phyloP scores from a whole-genome alignment of 169 alveolate species.

The Cryptosporidium parvum region DNA sequence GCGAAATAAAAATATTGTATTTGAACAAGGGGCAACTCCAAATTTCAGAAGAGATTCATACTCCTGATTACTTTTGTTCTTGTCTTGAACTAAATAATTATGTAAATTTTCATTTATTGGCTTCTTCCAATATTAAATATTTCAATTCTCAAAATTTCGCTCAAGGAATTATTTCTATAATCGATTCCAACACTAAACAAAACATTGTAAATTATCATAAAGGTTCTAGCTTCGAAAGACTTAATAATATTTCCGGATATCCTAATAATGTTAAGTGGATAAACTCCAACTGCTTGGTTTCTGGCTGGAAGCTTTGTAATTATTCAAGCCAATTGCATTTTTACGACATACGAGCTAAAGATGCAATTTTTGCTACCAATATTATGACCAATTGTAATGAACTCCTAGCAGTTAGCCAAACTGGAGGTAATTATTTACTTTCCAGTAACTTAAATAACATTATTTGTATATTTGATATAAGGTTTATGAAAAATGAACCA shows the following conservation, averaged over 20 bases:
- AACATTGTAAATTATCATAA: not conserved
- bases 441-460: slow-evolving; percentile 20
- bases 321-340: not conserved
- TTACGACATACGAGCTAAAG: slow-evolving; percentile 17
- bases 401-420: not conserved
- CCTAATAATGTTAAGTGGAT: slow-evolving; percentile 42
- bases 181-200: slow-evolving; percentile 8
- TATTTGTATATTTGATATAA: slow-evolving; percentile 34
- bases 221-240: not conserved
- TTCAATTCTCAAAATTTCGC: not conserved
- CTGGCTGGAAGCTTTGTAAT: slow-evolving; percentile 39
- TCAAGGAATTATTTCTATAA: slow-evolving; percentile 33
- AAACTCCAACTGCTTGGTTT: slow-evolving; percentile 13
- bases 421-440: slow-evolving; percentile 32
- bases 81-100: slow-evolving; percentile 17
- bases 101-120: slow-evolving; percentile 21
- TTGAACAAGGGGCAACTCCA: not conserved
- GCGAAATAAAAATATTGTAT: not conserved
- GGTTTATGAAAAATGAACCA: slow-evolving; percentile 9
- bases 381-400: not conserved
- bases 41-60: slow-evolving; percentile 13
- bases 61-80: not conserved
- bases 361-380: not conserved
- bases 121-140: slow-evolving; percentile 17
- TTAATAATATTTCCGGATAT: not conserved